phyloP scores from a whole-genome alignment of 1,139 yeast species.

The Arxiozyma telluris region DNA sequence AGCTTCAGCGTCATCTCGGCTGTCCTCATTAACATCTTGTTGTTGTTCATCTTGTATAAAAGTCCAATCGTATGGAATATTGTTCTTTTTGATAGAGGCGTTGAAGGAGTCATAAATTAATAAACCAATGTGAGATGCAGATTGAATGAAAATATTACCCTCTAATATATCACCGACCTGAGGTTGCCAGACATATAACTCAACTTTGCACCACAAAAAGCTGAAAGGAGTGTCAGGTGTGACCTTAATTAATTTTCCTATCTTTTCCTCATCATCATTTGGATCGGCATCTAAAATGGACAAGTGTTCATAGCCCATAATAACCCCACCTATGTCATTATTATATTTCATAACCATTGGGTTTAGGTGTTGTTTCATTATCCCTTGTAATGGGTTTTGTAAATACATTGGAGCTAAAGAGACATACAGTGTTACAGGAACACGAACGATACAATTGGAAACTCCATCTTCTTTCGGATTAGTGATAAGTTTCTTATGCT shows the following conservation, averaged over 20 bases:
- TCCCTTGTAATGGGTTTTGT: slow-evolving; percentile 62
- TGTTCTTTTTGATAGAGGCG: slow-evolving; percentile 78
- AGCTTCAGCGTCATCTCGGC: slow-evolving; percentile 21
- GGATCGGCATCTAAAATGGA: slow-evolving; percentile 36
- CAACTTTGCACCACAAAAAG: slow-evolving; percentile 80
- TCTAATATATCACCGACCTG: slow-evolving; percentile 73
- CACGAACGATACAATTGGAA: slow-evolving; percentile 31
- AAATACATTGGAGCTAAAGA: slow-evolving; percentile 79
- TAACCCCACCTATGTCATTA: slow-evolving; percentile 67
- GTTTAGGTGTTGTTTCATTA: slow-evolving; percentile 80
- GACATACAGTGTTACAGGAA: slow-evolving; percentile 60
- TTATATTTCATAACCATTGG: slow-evolving; percentile 80
- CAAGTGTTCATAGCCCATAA: slow-evolving; percentile 66
- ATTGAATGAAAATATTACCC: slow-evolving; percentile 84
- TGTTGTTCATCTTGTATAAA: slow-evolving; percentile 67
- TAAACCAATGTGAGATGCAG: slow-evolving; percentile 90
- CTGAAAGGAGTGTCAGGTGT: slow-evolving; percentile 81
- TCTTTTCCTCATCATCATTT: slow-evolving; percentile 24
- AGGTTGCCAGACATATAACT: slow-evolving; percentile 83
- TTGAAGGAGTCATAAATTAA: slow-evolving; percentile 88
- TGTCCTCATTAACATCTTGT: slow-evolving; percentile 26
- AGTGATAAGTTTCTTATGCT: slow-evolving; percentile 20
- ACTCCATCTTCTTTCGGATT: slow-evolving; percentile 27
- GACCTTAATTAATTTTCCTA: slow-evolving; percentile 50
- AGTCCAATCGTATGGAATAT: slow-evolving; percentile 75